Base-by-base conservation (phyloP, 768 basidiomycete species). In the Auricularia auricula-judae region DNA sequence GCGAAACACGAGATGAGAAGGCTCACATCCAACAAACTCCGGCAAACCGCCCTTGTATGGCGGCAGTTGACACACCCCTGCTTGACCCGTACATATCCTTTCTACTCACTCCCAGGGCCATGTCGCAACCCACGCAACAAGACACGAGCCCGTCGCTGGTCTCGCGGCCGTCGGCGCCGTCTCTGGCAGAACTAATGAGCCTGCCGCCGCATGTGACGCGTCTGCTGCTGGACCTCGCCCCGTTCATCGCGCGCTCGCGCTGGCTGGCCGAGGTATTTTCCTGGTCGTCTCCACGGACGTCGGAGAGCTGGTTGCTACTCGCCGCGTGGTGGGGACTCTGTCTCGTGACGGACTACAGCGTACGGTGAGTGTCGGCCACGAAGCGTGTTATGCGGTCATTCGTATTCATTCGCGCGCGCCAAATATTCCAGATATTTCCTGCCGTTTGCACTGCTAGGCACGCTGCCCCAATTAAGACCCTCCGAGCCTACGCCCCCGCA, bases 311-410 rank as follows among this genome's bases (percentile, higher is more conserved):
- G 78, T 81, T 94, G 3, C 73, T 81, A 1, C 76, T 96, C 54
- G 87, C 81, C 0, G 71, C 72, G 1, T 94, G 90, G 90, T 95
- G 92, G 89, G 82, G 81, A 0, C 33, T 85, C 21, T 92, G 89
- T 76, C 76, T 94, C 64, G 78, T 87, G 56, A 74, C 81, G 1
- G 78, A 80, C 16, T 73, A 75, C 39, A 74, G 73, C 10, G 74
- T 91, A 68, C 79, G 81, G 85, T 84, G 65, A 61, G 79, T 73
- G 7, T 10, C 29, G 29, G 29, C 29, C 29, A 29, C 29, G 29
- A 43, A 42, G 35, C 44, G 33, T 54, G 54, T n/a, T 63, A 29
- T 63, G 63, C 23, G 23, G 36, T 33, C 44, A 44, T 60, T 39
- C 64, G 42, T 42, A 34, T 64, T 65, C 36, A 65, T 29, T 61